Base-by-base conservation (phyloP, 495 filamentous ascomycete genomes). In the Xylaria intraflava region DNA sequence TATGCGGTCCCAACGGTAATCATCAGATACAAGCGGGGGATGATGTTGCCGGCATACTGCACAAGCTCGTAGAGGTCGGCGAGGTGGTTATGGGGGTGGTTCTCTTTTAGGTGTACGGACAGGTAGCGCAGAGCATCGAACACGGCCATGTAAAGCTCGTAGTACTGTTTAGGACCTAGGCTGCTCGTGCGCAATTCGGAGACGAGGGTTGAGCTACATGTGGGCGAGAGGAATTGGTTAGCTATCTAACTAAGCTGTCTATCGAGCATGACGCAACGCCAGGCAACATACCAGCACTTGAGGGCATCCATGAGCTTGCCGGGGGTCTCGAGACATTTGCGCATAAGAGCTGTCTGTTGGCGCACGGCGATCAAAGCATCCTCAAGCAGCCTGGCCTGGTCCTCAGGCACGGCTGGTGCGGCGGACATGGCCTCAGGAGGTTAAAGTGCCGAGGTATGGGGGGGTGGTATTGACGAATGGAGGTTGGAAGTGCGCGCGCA, bases 251-350 rank as follows among this genome's bases (percentile, higher is more conserved):
- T 42, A 17, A 33, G 20, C 2, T 14, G 39, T 5, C 36, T 38
- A 6, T 16, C 46, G 44, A 47, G 35, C 41, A 26, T 49, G 47
- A 55, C 52, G 52, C 40, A 52, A 43, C 19, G 44, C n/a, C 23
- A 51, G n/a, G 19, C 44, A 30, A 70, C 83, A 17, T 72, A 97
- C 93, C 92, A 93, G 89, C 93, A 97, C 72, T 98, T 98, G 60
- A 98, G 82, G 64, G 93, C 93, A 78, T 98, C 93, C 93, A 98
- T 98, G 56, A 98, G 83, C 82, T 98, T 98, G 42, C 93, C 93
- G 4, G 94, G 93, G 8, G 90, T 93, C 67, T 98, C 94, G 45
- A 98, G 80, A 66, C 89, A 95, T 76, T 92, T 93, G 74, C 91
- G 90, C 93, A 98, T 98, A 68, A 95, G 78, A 48, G 82, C 76